Evolutionary conservation across 2,329 filamentous ascomycete species (phyloP), one percentile per base, ranked within the genome.

Genomic region (Microcyclospora tardicrescens): DNA sequence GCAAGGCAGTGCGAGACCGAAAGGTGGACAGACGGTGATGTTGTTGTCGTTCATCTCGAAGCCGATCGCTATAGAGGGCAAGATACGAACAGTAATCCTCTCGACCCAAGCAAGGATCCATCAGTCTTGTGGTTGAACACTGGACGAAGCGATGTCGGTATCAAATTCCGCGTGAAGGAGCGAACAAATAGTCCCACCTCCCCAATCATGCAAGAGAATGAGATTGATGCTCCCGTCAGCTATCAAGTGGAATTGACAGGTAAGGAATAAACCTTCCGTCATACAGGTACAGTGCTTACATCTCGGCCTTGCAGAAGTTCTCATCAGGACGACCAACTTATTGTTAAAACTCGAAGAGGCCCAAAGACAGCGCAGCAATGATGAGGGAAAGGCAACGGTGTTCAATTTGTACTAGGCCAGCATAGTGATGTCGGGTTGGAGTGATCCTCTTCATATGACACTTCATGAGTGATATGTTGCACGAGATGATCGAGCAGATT

Each of bases 241-340:
- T 91, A 85, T 54, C 71, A 71, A 33, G 64, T 91, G 19, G 73
- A 81, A 40, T 82, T 84, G 52, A 68, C 83, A 71, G 78, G 82
- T 84, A 63, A 42, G 68, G 29, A 11, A 27, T 13, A 31, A 13
- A 5, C 11, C 14, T 15, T 3, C n/a, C 24, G 16, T 54, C 33
- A 10, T 16, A 11, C 3, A 16, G 28, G 6, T 32, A 12, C 39
- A n/a, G 41, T 33, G 9, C n/a, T 16, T 32, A 13, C 35, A 28
- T 28, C 9, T 11, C 16, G 15, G 35, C n/a, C 3, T 6, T 16
- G 3, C 51, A 83, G 81, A 85, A 62, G 60, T 86, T 38, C 60
- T 81, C 32, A 68, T 86, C 28, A 71, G 76, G 35, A 76, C 77
- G 3, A 74, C 69, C 35, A 69, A 72, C 50, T 63, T 85, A 28